A percentile compares a stretch with the other conserved stretches of the same genome.
Conservation (phyloP, 129 eudicot species). For the Flaveria robusta region DNA sequence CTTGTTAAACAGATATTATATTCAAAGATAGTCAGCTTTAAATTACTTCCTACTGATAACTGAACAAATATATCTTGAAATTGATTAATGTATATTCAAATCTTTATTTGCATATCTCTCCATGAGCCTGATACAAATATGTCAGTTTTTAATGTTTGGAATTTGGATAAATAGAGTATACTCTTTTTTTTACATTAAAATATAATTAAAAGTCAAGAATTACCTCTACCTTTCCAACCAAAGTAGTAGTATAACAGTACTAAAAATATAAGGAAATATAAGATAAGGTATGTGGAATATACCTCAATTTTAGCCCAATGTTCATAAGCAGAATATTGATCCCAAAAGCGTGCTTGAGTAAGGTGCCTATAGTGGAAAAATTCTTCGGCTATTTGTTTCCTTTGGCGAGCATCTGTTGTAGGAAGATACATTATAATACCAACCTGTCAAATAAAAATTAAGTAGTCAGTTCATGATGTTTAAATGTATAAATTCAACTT, state of each 20-base stretch:
- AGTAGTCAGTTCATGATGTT: background rate
- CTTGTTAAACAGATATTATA: background rate
- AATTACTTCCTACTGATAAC: background rate
- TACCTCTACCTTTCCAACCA: background rate
- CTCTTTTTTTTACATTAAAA: background rate
- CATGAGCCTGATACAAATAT: background rate
- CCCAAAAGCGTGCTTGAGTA: slow-evolving; percentile 74
- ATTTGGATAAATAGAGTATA: background rate
- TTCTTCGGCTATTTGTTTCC: slow-evolving; percentile 86
- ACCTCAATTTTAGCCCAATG: slow-evolving; percentile 99
- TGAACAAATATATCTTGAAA: background rate
- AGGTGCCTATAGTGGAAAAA: slow-evolving; percentile 81
- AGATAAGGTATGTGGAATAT: slow-evolving; percentile 21
- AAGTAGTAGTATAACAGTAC: background rate
- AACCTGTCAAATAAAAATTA: slow-evolving; percentile 50
- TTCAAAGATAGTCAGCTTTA: background rate
- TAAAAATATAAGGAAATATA: slow-evolving; percentile 4
- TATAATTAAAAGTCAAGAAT: background rate
- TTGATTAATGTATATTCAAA: background rate
- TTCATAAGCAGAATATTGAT: slow-evolving; percentile 87
- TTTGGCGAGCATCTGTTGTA: slow-evolving; percentile 79
- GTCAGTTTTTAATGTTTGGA: background rate
- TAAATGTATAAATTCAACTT: background rate
- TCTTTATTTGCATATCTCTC: background rate
- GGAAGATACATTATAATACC: slow-evolving; percentile 99